Evolutionary conservation across 2,329 filamentous ascomycete genomes (phyloP), one percentile per base, ranked within the genome.

Genomic region (Paecilomyces fulvus): DNA sequence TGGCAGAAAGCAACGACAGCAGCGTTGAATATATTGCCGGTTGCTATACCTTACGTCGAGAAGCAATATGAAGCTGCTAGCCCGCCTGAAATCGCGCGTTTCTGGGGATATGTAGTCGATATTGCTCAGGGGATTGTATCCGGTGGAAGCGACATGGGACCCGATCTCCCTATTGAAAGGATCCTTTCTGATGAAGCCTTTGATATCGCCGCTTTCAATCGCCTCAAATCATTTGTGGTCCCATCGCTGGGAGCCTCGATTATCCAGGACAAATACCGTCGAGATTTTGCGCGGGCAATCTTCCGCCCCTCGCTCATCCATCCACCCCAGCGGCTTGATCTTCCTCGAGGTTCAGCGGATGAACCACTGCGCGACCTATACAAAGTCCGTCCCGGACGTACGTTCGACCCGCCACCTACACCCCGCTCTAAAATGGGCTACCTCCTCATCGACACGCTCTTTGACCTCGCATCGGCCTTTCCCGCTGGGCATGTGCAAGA

Each of bases 301-400:
- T 95, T 97, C 74, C 79, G 81, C 50, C 89, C 85, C 30, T 96
- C 91, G 1, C 83, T 96, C 56, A 85, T 96, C 53, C 90, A 96
- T 68, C 72, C 80, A 0, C 82, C 84, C 0, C 84, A 90, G 61
- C 78, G 80, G 11, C 77, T 79, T 76, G 76, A 88, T 78, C 65
- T 87, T 58, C 78, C 83, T 51, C 61, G 75, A 48, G 60, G 65
- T 52, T 64, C 59, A 12, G 63, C 79, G 55, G 59, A 76, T 63
- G 76, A 80, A 2, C 83, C 84, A 0, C 77, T 95, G 1, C 71
- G 78, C 31, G 75, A 78, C 11, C 75, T 96, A 4, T 87, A 86
- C 67, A 77, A 79, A 55, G 74, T 83, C 0, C 85, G 90, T 0
- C 77, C 81, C 31, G 91, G 92, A 1, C 83, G 87, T 17, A 95